A percentile compares a stretch with the other conserved stretches of the same genome.
phyloP scores from a whole-genome alignment of 2,329 filamentous ascomycete genomes.

The Aureobasidium subglaciale region DNA sequence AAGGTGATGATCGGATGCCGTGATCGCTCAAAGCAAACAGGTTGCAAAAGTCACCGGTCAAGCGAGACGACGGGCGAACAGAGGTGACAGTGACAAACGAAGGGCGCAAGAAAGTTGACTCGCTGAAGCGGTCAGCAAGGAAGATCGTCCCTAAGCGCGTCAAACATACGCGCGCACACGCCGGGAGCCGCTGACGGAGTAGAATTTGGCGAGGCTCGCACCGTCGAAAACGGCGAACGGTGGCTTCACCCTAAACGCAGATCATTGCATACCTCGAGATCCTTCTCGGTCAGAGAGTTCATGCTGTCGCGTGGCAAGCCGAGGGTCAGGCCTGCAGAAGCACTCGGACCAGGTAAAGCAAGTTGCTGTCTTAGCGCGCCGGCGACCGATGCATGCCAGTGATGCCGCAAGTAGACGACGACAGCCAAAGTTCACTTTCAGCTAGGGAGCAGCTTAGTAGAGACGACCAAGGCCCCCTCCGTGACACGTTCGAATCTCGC shows the following conservation, averaged over 20 bases:
- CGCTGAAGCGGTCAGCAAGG: slow-evolving; percentile 6
- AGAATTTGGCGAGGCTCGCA: slow-evolving; percentile 8
- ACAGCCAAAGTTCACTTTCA: background rate
- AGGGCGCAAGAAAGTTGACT: background rate
- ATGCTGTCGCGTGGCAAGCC: slow-evolving; percentile 15
- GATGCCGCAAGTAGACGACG: background rate
- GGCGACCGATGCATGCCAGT: background rate
- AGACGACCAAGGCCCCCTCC: background rate
- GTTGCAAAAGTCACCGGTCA: slow-evolving; percentile 6
- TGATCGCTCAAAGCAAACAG: background rate
- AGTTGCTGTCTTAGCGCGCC: slow-evolving; percentile 1
- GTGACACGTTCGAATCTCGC: slow-evolving; percentile 13
- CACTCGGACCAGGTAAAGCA: slow-evolving; percentile 11
- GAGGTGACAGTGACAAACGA: slow-evolving; percentile 1
- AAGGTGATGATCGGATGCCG: background rate
- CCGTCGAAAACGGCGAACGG: slow-evolving; percentile 10
- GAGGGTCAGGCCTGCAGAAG: background rate
- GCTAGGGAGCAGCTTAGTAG: background rate
- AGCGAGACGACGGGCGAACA: slow-evolving; percentile 5
- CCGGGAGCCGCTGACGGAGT: slow-evolving; percentile 11
- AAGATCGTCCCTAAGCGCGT: slow-evolving; percentile 12
- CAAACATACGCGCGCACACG: slow-evolving; percentile 14
- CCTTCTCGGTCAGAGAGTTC: slow-evolving; percentile 11
- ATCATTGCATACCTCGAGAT: slow-evolving; percentile 14
- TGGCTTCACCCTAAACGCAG: slow-evolving; percentile 11